A percentile compares a stretch with the other conserved stretches of the same genome.
These are phyloP conservation scores for Oenanthe sinensis DNA, from an alignment of 129 eudicot species.

Conservation along the genomic window DNA sequence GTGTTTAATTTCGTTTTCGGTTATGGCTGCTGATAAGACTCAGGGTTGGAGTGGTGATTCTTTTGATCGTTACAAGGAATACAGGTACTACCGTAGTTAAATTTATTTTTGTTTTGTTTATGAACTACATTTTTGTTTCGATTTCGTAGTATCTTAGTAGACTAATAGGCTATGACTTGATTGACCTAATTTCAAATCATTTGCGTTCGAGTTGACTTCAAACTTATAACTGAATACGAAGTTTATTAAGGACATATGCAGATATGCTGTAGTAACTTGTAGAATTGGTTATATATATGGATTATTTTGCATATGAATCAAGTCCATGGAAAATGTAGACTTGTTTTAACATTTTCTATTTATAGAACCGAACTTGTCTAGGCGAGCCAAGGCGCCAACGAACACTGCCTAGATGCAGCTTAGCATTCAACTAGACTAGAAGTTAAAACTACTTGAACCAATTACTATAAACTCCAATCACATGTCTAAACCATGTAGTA, in stretches of 20 bases:
- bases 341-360: not conserved
- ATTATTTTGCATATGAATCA: not conserved
- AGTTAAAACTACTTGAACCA: not conserved
- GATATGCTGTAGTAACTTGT: not conserved
- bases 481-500: too few species aligned
- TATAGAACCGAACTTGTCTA: not conserved
- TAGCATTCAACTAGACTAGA: not conserved
- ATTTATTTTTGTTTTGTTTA: not conserved
- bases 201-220: too few species aligned
- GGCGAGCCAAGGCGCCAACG: not conserved
- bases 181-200: not conserved
- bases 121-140: not conserved
- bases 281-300: not conserved
- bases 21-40: constrained; percentile 88
- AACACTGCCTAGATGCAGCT: not conserved
- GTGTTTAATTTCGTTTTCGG: constrained; percentile 63
- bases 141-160: not conserved
- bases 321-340: not conserved
- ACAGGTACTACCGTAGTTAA: constrained; percentile 36
- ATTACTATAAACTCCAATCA: not conserved
- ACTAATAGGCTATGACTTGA: not conserved
- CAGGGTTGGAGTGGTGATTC: constrained; percentile 99
- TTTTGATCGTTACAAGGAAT: constrained; percentile 81
- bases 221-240: too few species aligned
- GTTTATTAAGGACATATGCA: not conserved